These are phyloP conservation scores for Ehretia macrophylla DNA, from an alignment of 257 asterid species.

Conservation along the genomic window DNA sequence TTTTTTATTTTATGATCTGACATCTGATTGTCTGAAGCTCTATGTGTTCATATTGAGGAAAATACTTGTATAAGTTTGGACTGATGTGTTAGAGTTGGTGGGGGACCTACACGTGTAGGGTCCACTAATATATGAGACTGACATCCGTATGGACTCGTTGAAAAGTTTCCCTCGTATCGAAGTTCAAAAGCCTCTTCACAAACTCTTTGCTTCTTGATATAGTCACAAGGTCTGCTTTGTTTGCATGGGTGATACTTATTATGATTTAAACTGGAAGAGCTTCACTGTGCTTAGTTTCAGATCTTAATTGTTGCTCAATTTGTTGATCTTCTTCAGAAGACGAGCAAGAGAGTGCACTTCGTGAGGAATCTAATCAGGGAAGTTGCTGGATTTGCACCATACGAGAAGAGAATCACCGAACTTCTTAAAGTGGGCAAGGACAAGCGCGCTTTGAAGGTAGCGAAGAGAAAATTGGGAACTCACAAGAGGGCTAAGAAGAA, in stretches of 20 bases:
- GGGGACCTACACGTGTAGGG: no score
- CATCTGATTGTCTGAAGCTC: no score
- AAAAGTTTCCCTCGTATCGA: no score
- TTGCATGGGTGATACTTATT: neutral
- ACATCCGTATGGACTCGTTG: no score
- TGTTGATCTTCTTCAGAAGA: conserved; percentile 38
- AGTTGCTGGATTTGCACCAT: conserved; percentile 79
- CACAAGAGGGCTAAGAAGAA: conserved; percentile 82
- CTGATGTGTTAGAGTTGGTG: no score
- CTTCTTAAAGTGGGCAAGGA: conserved; percentile 76
- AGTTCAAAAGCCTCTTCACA: no score
- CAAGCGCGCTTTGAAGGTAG: conserved; percentile 75
- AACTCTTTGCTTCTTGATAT: no score
- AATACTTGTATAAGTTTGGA: no score
- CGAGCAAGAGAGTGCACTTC: conserved; percentile 65
- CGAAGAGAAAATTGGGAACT: conserved; percentile 76
- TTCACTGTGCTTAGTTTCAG: neutral
- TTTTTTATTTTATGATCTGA: no score
- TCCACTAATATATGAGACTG: no score
- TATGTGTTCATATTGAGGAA: no score
- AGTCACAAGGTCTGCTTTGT: no score
- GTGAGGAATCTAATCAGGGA: conserved; percentile 62
- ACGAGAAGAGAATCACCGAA: conserved; percentile 74
- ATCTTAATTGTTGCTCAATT: neutral
- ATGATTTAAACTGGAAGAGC: neutral